Evolutionary conservation across 2,329 filamentous ascomycete genomes (phyloP).

Genomic region (Ceratocystis lukuohia): DNA sequence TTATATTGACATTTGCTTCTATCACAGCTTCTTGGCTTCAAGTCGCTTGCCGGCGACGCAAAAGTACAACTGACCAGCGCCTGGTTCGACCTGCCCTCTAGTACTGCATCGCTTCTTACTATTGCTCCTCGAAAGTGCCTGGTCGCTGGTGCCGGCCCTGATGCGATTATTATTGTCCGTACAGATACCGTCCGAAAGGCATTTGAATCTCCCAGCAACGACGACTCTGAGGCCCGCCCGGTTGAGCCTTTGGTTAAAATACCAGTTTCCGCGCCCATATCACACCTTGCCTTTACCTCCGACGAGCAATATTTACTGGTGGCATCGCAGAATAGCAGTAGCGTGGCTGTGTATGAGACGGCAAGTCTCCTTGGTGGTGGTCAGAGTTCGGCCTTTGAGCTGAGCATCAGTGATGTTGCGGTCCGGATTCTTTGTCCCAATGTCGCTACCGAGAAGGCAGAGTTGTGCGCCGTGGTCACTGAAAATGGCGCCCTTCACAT

Average conservation of each 20-base stretch:
- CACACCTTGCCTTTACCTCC: conserved; percentile 81
- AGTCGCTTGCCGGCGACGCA: conserved; percentile 62
- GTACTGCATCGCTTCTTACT: conserved; percentile 70
- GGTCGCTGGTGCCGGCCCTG: conserved; percentile 75
- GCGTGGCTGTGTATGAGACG: conserved; percentile 71
- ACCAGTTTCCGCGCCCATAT: conserved; percentile 59
- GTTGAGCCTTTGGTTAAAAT: conserved; percentile 66
- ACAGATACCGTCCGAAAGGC: conserved; percentile 67
- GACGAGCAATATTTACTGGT: conserved; percentile 76
- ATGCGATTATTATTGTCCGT: conserved; percentile 59
- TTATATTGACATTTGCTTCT: conserved; percentile 9
- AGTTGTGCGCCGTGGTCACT: conserved; percentile 70
- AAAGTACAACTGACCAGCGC: conserved; percentile 68
- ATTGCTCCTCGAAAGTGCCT: conserved; percentile 69
- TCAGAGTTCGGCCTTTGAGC: conserved; percentile 56
- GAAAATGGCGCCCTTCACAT: conserved; percentile 69
- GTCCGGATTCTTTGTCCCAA: conserved; percentile 69
- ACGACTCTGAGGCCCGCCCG: conserved; percentile 50
- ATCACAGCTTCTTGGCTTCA: conserved; percentile 60
- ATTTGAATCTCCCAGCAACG: conserved; percentile 47
- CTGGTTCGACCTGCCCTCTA: conserved; percentile 64
- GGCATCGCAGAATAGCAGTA: conserved; percentile 67
- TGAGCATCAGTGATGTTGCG: conserved; percentile 61
- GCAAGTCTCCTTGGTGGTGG: conserved; percentile 52
- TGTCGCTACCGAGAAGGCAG: conserved; percentile 56